Evolutionary conservation across 306 rosid genomes (phyloP), one percentile per base, ranked within the genome.

Genomic region (Elaeagnus macrophylla): DNA sequence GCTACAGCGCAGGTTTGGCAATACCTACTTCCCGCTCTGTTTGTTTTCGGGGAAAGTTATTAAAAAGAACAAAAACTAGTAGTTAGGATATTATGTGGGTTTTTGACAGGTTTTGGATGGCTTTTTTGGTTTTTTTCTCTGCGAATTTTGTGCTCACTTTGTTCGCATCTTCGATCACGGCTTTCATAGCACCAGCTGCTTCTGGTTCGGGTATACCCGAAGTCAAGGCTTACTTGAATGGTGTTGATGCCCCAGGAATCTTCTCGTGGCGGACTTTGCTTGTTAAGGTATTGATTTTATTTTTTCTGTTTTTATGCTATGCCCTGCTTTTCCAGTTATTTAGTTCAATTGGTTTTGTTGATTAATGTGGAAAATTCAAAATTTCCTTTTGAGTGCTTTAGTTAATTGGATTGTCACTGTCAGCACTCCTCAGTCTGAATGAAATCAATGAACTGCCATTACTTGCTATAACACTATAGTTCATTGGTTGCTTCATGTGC

Each of bases 161-260:
- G 57, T 84, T 91, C 55, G 82, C 99, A 14, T 63, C 75, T 10
- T 16, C 56, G 39, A 60, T 91, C 64, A 91, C 99, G 63, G 80
- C 89, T 48, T 61, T 71, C 45, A 80, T 91, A 67, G 89, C 95
- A 18, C 99, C 96, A 47, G 68, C 77, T 9, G 99, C 96, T 3
- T 65, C 88, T 0, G 99, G 99, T 18, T 93, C 99, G 9, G 99
- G 96, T 48, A 84, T 87, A 73, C 94, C 96, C 14, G 99, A 93
- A 71, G 96, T 93, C 70, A 93, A 93, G 64, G 99, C 99, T 14
- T 93, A 93, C 64, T 72, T 93, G 47, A 91, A 91, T 54, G 99
- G 99, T 1, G 99, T 91, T 35, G 94, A 91, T 35, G 83, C 99
- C 6, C 99, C 96, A 5, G 95, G 88, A 62, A 82, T 93, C 32